Base-by-base conservation (phyloP, 352 stramenopile species). In the Chrysophaeum taylorii region DNA sequence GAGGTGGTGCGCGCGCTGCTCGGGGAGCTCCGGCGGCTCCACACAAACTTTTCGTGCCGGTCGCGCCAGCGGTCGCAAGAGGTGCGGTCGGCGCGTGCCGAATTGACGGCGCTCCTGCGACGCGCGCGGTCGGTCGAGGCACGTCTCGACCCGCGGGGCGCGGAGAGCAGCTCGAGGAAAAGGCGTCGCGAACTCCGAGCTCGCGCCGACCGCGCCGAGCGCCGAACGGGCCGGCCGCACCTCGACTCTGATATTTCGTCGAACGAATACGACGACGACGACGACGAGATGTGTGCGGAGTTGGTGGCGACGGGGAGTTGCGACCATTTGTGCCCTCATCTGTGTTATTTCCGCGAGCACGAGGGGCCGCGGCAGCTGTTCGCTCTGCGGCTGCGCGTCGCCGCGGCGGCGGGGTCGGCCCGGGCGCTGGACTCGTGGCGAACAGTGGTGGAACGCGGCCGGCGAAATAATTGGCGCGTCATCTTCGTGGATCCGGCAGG, bases 311-410 rank as follows among this genome's bases (percentile, higher is more conserved):
- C 57, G 9, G 5, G 33, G 14, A 45, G 27, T 36, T 41, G 31
- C 33, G 18, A 48, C 2, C 57, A 66, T 36, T 36, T 66, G 33
- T 66, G 57, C 57, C 14, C 57, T 9, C 57, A 66, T 36, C 36
- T 66, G 14, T 66, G 57, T 36, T 66, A 66, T 25, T 66, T 45
- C 36, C 57, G 57, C 2, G 57, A 66, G n/a, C 57, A 66, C 57
- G 57, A 66, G 57, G 33, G 33, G 2, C 33, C 57, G 57, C 57
- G 57, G 16, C 2, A 66, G 57, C 57, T 66, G 33, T 66, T 66
- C 57, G 57, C 41, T 31, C 36, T 66, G 33, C 31, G 57, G 57
- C 31, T 31, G 16, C 57, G 57, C 31, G 57, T 66, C 57, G 31
- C 27, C 16, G 18, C 1, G 14, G 57, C 57, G 12, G 2, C 2